phyloP scores from a whole-genome alignment of 73 alveolate species.

The Paramecium caudatum region DNA sequence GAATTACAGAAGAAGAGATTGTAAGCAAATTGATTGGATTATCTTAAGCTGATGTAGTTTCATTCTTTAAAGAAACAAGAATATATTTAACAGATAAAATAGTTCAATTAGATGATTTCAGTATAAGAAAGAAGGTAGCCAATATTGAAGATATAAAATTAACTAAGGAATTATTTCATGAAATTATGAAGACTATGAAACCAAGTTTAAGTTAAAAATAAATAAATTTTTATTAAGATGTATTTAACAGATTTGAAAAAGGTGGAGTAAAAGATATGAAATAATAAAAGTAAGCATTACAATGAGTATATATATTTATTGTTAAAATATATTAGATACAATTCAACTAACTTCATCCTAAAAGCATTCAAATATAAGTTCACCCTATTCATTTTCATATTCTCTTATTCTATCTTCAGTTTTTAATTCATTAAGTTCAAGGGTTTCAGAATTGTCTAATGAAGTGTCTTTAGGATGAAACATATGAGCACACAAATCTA shows the following conservation, averaged over 20 bases:
- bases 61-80: slow-evolving; percentile 77
- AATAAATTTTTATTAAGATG: background rate
- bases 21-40: slow-evolving; percentile 74
- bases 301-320: background rate
- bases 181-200: slow-evolving; percentile 57
- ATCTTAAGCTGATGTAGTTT: slow-evolving; percentile 85
- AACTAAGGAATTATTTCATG: slow-evolving; percentile 67
- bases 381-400: slow-evolving; percentile 94
- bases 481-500: slow-evolving; percentile 94
- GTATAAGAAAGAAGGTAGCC: slow-evolving; percentile 44
- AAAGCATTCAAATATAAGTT: slow-evolving; percentile 95
- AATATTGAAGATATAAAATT: slow-evolving; percentile 65
- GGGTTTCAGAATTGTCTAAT: slow-evolving; percentile 85
- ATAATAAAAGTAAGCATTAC: slow-evolving; percentile 59
- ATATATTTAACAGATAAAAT: slow-evolving; percentile 76
- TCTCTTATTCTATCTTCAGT: slow-evolving; percentile 91
- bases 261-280: slow-evolving; percentile 69
- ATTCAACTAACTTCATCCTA: slow-evolving; percentile 95
- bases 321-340: background rate
- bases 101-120: slow-evolving; percentile 72
- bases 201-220: slow-evolving; percentile 48
- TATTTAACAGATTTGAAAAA: slow-evolving; percentile 65
- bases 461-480: slow-evolving; percentile 96
- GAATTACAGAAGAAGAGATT: slow-evolving; percentile 64
- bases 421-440: slow-evolving; percentile 93